Conservation (phyloP, 2,329 filamentous ascomycete genomes). For the Monosporascus sp. region DNA sequence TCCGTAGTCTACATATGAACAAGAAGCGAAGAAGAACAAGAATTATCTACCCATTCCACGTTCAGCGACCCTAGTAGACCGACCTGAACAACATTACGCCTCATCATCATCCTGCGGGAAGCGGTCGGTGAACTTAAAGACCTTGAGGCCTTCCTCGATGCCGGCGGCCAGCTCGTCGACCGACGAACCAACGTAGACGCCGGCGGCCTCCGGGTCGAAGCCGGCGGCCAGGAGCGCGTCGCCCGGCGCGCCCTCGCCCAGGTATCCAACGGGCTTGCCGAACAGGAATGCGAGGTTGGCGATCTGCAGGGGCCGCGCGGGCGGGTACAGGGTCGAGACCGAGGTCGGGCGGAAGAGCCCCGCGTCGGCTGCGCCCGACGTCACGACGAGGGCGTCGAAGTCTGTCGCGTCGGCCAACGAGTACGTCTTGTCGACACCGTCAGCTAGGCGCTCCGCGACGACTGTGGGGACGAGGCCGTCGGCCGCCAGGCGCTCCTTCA, state of each 20-base stretch:
- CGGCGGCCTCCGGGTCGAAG: conserved; percentile 34
- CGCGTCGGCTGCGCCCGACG: conserved; percentile 41
- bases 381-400: conserved; percentile 60
- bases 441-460: conserved; percentile 52
- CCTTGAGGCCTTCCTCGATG: conserved; percentile 54
- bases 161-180: conserved; percentile 34
- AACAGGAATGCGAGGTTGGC: conserved; percentile 58
- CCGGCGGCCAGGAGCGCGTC: conserved; percentile 35
- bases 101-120: conserved; percentile 49
- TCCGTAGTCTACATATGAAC: too few relatives aligned
- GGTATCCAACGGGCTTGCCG: conserved; percentile 62
- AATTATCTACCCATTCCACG: too few relatives aligned
- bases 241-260: conserved; percentile 37
- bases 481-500: conserved; percentile 44
- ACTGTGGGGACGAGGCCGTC: conserved; percentile 53
- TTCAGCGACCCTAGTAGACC: too few relatives aligned
- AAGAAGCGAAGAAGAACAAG: too few relatives aligned
- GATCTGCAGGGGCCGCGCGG: conserved; percentile 59
- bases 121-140: conserved; percentile 61
- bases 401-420: conserved; percentile 55
- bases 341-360: conserved; percentile 41
- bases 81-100: too few relatives aligned
- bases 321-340: conserved; percentile 54
- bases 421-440: conserved; percentile 59
- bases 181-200: conserved; percentile 34